A percentile compares a stretch with the other conserved stretches of the same genome.
phyloP scores from a whole-genome alignment of 2,329 filamentous ascomycete genomes.

The Ascochyta clinopodiicola region DNA sequence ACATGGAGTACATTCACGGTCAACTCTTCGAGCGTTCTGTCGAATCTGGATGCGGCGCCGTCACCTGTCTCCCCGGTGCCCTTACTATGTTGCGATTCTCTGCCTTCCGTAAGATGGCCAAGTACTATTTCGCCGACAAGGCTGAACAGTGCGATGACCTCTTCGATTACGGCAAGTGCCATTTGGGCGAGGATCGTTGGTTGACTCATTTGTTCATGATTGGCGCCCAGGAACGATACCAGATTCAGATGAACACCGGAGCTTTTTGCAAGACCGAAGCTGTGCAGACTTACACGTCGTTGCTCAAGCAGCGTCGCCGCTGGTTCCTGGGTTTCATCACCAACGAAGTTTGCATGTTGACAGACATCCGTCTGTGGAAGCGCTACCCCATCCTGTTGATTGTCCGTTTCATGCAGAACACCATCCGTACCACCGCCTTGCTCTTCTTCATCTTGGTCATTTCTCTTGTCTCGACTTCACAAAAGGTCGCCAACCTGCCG shows the following conservation, averaged over 20 bases:
- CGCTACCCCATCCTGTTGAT: conserved; percentile 86
- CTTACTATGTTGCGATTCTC: conserved; percentile 95
- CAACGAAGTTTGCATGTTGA: conserved; percentile 98
- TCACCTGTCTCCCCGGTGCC: conserved; percentile 94
- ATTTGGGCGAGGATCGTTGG: conserved; percentile 95
- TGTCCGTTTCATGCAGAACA: conserved; percentile 94
- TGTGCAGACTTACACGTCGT: conserved; percentile 82
- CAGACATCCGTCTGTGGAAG: conserved; percentile 88
- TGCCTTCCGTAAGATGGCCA: conserved; percentile 94
- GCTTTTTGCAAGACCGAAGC: conserved; percentile 99
- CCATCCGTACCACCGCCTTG: conserved; percentile 90
- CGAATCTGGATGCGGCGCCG: conserved; percentile 90
- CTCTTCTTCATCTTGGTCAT: conserved; percentile 94
- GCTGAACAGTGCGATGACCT: conserved; percentile 93
- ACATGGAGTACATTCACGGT: conserved; percentile 98
- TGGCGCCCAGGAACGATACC: conserved; percentile 87
- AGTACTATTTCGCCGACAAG: conserved; percentile 98
- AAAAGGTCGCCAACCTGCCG: conserved; percentile 78
- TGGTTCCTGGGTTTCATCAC: conserved; percentile 99
- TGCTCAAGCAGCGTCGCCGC: conserved; percentile 91
- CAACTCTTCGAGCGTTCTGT: conserved; percentile 96
- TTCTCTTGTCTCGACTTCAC: conserved; percentile 83
- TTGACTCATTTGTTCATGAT: conserved; percentile 99
- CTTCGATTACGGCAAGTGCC: conserved; percentile 95
- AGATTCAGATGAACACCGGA: conserved; percentile 97